Evolutionary conservation across 1,284 basidiomycete species (phyloP), one percentile per base, ranked within the genome.

Genomic region (Austropuccinia psidii): DNA sequence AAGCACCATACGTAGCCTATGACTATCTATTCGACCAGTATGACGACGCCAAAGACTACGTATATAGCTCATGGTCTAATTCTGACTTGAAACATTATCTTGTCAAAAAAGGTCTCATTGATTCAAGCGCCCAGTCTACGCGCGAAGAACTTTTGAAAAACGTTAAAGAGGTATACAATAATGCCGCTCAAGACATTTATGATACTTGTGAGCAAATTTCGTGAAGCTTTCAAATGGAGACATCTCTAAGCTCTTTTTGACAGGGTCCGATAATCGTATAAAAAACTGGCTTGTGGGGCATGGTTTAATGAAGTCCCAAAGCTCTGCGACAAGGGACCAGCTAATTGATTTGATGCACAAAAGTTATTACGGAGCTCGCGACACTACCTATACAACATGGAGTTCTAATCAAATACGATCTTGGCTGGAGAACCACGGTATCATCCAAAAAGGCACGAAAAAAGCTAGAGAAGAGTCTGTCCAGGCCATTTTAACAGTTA

Each of bases 1-100:
- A 73, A 37, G 17, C 49, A 43, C 69, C 69, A n/a, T 29, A 31
- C 43, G 29, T 61, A 54, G 58, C 39, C 24, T 73, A 73, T 39
- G 69, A 73, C 52, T 73, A 73, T 64, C 19, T 73, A 7, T 52
- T 60, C 1, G 47, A 41, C 31, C 62, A 64, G 33, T 62, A 41
- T 15, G 69, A 73, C 60, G 86, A 90, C 76, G 81, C 87, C 37
- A 90, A 87, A 79, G 92, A 96, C 81, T 94, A 93, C 77, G 82
- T 93, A 7, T 94, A 90, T 80, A 91, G 89, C 0, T 86, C 88
- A 1, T 95, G 93, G 93, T 87, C 88, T 75, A 90, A 95, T 77
- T 88, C 85, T 78, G 83, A 85, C 75, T 82, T 91, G 55, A 83
- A 86, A 57, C 80, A 80, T 0, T 96, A 88, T 82, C 86, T 94